phyloP scores from a whole-genome alignment of 2,329 filamentous ascomycete species.

The Colletotrichum falcatum region DNA sequence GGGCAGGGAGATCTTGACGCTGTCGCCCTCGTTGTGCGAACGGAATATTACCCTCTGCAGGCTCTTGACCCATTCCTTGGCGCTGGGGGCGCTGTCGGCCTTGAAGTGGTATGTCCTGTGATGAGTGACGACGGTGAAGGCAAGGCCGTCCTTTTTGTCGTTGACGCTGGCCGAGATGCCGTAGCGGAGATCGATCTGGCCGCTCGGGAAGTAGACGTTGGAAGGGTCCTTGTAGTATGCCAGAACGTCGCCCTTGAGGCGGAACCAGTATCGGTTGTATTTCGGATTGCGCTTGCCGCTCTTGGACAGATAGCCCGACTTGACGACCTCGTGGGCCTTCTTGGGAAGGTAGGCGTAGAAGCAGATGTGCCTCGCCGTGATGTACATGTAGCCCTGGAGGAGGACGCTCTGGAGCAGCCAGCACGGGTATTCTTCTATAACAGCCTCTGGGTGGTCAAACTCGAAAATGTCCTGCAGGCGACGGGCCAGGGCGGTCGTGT shows the following conservation, averaged over 20 bases:
- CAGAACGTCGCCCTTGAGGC: slow-evolving; percentile 89
- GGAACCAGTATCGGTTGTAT: slow-evolving; percentile 93
- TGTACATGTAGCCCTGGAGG: slow-evolving; percentile 95
- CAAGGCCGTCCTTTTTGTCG: slow-evolving; percentile 80
- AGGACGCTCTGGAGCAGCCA: slow-evolving; percentile 93
- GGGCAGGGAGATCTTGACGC: slow-evolving; percentile 93
- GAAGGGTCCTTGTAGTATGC: slow-evolving; percentile 88
- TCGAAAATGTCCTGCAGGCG: slow-evolving; percentile 87
- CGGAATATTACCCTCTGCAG: slow-evolving; percentile 95
- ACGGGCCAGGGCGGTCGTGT: slow-evolving; percentile 72
- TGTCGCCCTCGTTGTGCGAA: slow-evolving; percentile 95
- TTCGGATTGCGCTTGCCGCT: slow-evolving; percentile 88
- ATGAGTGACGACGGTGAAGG: slow-evolving; percentile 86
- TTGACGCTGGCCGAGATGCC: slow-evolving; percentile 86
- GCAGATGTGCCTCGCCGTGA: slow-evolving; percentile 92
- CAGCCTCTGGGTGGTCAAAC: slow-evolving; percentile 84
- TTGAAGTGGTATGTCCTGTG: slow-evolving; percentile 87
- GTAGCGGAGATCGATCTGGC: slow-evolving; percentile 92
- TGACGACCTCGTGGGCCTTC: slow-evolving; percentile 83
- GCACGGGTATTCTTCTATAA: slow-evolving; percentile 93
- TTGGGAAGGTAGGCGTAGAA: slow-evolving; percentile 98
- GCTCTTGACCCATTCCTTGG: slow-evolving; percentile 96
- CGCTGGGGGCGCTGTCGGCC: slow-evolving; percentile 87
- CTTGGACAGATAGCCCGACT: slow-evolving; percentile 90
- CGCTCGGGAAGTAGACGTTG: slow-evolving; percentile 90